Conservation (phyloP, 345 rosid genomes). For the Ricinus communis region DNA sequence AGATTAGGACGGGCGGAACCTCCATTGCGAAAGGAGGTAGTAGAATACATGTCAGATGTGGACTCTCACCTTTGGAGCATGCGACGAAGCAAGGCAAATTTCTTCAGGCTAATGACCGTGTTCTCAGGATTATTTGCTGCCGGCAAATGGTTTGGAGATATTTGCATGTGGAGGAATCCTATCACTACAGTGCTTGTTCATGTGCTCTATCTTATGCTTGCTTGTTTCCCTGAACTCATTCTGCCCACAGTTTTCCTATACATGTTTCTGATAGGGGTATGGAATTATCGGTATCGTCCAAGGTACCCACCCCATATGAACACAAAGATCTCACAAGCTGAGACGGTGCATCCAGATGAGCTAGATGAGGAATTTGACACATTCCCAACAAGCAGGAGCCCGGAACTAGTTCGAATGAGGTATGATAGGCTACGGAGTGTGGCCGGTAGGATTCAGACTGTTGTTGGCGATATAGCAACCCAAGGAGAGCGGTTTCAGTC, state of each 20-base stretch:
- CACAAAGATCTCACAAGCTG: constrained; percentile 37
- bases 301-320: constrained; percentile 40
- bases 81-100: constrained; percentile 37
- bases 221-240: constrained; percentile 39
- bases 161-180: constrained; percentile 38
- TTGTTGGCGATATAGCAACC: constrained; percentile 39
- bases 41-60: constrained; percentile 37
- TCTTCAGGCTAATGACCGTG: constrained; percentile 34
- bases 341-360: constrained; percentile 34
- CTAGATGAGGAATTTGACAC: constrained; percentile 39
- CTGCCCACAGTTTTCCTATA: constrained; percentile 34
- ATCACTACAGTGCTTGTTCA: constrained; percentile 37
- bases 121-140: constrained; percentile 33
- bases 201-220: constrained; percentile 35
- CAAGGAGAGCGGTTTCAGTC: constrained; percentile 39
- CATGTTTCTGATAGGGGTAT: constrained; percentile 37
- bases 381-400: constrained; percentile 34
- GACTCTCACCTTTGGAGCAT: constrained; percentile 39
- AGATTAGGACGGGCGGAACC: constrained; percentile 38
- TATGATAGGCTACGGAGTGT: constrained; percentile 35
- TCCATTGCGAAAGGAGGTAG: constrained; percentile 34
- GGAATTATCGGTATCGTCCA: constrained; percentile 36
- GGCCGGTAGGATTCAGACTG: constrained; percentile 36
- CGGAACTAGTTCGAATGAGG: constrained; percentile 34
- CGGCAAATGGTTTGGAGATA: constrained; percentile 36